Conservation (phyloP, 441 rosid species). For the Bocquillonia castaneifolia region DNA sequence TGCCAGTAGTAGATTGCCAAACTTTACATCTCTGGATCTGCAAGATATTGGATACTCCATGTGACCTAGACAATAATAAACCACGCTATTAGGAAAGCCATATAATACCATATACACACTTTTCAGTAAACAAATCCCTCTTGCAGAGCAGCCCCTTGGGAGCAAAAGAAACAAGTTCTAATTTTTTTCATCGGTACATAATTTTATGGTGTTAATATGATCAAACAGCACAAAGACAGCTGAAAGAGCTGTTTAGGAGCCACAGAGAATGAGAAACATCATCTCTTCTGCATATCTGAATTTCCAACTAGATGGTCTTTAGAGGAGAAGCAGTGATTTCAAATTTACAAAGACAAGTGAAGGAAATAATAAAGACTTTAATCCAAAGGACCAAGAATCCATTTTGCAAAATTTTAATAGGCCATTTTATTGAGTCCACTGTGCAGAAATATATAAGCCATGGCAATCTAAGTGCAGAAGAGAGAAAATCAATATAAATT, state of each 20-base stretch:
- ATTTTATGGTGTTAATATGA: not conserved
- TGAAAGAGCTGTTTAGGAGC: not conserved
- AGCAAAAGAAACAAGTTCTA: not conserved
- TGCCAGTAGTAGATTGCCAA: conserved; percentile 24
- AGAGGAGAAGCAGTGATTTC: not conserved
- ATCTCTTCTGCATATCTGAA: not conserved
- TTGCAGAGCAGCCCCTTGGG: not conserved
- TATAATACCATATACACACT: not conserved
- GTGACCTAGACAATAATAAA: conserved; percentile 42
- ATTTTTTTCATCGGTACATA: not conserved
- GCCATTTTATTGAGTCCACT: not conserved
- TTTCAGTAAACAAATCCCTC: not conserved
- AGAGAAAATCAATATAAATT: conserved; percentile 3
- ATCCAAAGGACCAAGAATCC: not conserved
- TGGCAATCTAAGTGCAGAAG: not conserved
- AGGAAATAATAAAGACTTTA: not conserved
- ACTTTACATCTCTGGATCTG: conserved; percentile 38
- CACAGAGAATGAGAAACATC: not conserved
- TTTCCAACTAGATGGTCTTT: not conserved
- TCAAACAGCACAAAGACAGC: not conserved
- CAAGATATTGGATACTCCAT: conserved; percentile 41
- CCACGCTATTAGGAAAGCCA: conserved; percentile 4
- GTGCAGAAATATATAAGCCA: not conserved
- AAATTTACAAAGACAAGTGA: not conserved
- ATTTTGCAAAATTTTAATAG: not conserved